These are phyloP conservation scores for Penstemon barbatus DNA, from an alignment of 257 asterid genomes.

Conservation along the genomic window DNA sequence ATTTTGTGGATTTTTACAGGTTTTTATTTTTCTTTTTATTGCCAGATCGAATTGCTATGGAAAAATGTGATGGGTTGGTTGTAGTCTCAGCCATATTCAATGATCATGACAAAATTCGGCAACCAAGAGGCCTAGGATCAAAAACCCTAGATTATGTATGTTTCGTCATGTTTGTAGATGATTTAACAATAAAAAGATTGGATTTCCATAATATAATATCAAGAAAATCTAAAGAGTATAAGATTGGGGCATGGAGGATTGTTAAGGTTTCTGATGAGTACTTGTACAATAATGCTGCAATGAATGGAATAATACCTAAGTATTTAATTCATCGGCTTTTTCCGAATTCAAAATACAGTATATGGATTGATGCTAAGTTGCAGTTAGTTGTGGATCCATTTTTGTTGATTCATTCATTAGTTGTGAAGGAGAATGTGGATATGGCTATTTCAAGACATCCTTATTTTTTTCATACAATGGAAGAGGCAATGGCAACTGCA, in stretches of 20 bases:
- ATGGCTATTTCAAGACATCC: conserved; percentile 90
- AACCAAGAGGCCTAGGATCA: conserved; percentile 82
- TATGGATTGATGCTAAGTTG: conserved; percentile 93
- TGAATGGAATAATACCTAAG: conserved; percentile 84
- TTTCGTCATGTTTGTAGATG: conserved; percentile 88
- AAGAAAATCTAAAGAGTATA: conserved; percentile 35
- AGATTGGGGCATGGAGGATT: conserved; percentile 84
- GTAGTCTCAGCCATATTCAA: conserved; percentile 81
- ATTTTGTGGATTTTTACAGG: neutral
- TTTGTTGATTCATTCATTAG: conserved; percentile 67
- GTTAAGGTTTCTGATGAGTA: conserved; percentile 43
- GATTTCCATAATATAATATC: conserved; percentile 53
- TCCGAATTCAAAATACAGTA: conserved; percentile 75
- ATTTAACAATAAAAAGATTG: conserved; percentile 52
- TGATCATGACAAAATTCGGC: conserved; percentile 92
- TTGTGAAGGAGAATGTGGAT: conserved; percentile 60
- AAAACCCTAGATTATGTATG: conserved; percentile 57
- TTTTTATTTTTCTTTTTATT: neutral
- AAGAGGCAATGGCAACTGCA: conserved; percentile 88
- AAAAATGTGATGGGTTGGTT: conserved; percentile 67
- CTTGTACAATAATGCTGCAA: conserved; percentile 69
- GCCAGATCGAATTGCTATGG: conserved; percentile 65
- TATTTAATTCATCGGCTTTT: conserved; percentile 76
- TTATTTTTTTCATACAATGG: conserved; percentile 66
- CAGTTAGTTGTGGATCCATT: conserved; percentile 84